A percentile compares a stretch with the other conserved stretches of the same genome.
Evolutionary conservation across 345 rosid genomes (phyloP).

Genomic region (Bretschneidera sinensis): DNA sequence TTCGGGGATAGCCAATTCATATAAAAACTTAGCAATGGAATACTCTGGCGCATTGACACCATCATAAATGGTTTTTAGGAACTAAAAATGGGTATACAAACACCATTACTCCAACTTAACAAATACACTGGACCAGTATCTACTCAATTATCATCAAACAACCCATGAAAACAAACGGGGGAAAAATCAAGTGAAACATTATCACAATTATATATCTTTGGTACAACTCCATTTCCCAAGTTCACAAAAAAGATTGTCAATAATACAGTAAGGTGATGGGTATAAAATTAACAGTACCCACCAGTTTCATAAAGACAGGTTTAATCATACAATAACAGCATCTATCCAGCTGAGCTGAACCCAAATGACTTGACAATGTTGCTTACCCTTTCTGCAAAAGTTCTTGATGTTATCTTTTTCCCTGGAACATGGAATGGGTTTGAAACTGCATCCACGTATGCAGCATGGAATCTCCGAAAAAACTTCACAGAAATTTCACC

Average conservation of each 20-base stretch:
- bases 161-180: too few relatives aligned
- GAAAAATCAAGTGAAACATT: too few relatives aligned
- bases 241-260: neutral
- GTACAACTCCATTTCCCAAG: constrained; percentile 2
- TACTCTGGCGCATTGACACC: too few relatives aligned
- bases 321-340: neutral
- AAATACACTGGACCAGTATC: too few relatives aligned
- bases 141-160: too few relatives aligned
- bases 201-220: neutral
- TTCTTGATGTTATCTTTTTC: constrained; percentile 85
- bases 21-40: too few relatives aligned
- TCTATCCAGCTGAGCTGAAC: constrained; percentile 47
- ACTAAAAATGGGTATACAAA: too few relatives aligned
- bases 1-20: too few relatives aligned
- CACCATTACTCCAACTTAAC: too few relatives aligned
- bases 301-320: neutral
- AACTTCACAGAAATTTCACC: constrained; percentile 37
- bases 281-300: constrained; percentile 1
- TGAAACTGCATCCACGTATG: constrained; percentile 91
- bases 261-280: constrained; percentile 5
- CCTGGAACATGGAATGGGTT: constrained; percentile 97
- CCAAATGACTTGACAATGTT: constrained; percentile 80
- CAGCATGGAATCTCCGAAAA: constrained; percentile 86
- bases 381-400: constrained; percentile 78
- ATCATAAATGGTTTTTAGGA: too few relatives aligned